Percentiles rank a stretch among this genome's conserved stretches.
These are phyloP conservation scores for Erigeron canadensis DNA, from an alignment of 129 eudicot genomes.

Conservation along the genomic window DNA sequence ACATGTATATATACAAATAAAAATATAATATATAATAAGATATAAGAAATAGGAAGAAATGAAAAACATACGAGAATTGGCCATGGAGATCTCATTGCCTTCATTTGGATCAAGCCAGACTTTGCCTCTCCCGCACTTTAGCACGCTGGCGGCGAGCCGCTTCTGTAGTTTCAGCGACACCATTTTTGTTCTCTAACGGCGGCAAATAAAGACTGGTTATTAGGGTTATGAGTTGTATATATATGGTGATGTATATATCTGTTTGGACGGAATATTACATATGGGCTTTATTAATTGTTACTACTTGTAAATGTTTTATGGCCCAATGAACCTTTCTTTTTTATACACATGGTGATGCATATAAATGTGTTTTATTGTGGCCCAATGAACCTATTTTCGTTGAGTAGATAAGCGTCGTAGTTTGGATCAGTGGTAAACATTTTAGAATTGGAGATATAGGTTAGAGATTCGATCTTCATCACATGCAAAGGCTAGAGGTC, in stretches of 20 bases:
- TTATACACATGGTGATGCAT: no score
- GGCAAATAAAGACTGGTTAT: background rate
- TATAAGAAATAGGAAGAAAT: no score
- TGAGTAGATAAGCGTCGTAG: no score
- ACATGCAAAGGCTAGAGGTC: no score
- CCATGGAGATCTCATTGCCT: slow-evolving; percentile 62
- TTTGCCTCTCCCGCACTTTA: slow-evolving; percentile 60
- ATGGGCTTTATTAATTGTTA: background rate
- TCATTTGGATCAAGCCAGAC: slow-evolving; percentile 63
- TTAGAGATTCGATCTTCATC: no score
- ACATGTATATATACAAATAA: background rate
- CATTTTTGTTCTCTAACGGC: slow-evolving; percentile 33
- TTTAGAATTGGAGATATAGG: no score
- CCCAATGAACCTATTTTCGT: background rate
- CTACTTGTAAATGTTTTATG: background rate
- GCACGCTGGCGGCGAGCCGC: slow-evolving; percentile 58
- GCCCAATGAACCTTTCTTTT: background rate
- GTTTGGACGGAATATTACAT: no score
- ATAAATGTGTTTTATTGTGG: background rate
- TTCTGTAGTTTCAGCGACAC: slow-evolving; percentile 60
- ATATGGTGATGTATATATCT: background rate
- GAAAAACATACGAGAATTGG: slow-evolving; percentile 39
- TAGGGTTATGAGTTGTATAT: slow-evolving; percentile 28
- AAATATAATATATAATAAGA: background rate
- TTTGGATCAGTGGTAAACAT: no score